Evolutionary conservation across 2,329 filamentous ascomycete species (phyloP), one percentile per base, ranked within the genome.

Genomic region (Pseudophaeomoniella oleicola): DNA sequence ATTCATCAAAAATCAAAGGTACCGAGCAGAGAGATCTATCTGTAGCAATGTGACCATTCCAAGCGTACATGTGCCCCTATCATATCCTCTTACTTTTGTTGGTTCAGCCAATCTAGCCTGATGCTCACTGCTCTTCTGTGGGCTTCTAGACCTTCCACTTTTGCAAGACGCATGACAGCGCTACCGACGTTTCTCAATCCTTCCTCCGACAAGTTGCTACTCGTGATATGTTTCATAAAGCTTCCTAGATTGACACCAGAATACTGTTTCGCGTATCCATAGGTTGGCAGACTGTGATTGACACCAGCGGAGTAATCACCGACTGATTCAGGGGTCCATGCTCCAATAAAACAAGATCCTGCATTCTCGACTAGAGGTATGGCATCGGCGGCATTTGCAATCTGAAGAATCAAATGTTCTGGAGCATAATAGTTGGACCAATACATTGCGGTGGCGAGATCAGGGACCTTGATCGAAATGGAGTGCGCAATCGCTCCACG

Each of bases 271-370:
- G 90, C 90, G 52, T 93, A 98, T 30, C 90, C 90, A 54, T 96
- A 98, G 0, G 90, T 98, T 36, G 90, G 90, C 46, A 98, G 66
- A 40, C 84, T 92, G 66, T 98, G 90, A 59, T 98, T 98, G 30
- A 98, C 90, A 52, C 90, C 90, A 37, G 90, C 90, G 44, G 86
- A 94, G 64, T 98, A 98, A 57, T 98, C 90, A 32, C 90, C 90
- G 3, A 98, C 90, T 56, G 84, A 93, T 63, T 98, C 90, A 4
- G 90, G 90, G 0, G 90, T 96, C 90, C 90, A 98, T 45, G 81
- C 71, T 6, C 90, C 90, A 45, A 96, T 78, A 55, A 98, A 98
- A 4, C 98, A 87, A 54, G 85, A 94, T 13, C 90, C 90, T 2
- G 90, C 90, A 49, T 98, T 94, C 63, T 86, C 73, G 16, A 98